phyloP scores from a whole-genome alignment of 352 stramenopile genomes.

The Pythium utonaiense region DNA sequence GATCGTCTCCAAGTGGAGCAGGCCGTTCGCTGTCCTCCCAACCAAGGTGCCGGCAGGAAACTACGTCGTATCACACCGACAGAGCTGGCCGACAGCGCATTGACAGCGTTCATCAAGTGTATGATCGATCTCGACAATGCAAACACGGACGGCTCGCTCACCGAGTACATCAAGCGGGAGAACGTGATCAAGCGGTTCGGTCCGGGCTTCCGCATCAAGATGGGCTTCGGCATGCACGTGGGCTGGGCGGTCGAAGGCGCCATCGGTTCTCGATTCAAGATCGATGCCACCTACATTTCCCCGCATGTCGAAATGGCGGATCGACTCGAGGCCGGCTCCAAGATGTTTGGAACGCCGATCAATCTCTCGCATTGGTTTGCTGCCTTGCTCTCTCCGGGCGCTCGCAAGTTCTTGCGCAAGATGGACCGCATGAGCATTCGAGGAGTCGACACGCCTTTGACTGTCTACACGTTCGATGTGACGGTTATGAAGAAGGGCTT shows the following conservation, averaged over 20 bases:
- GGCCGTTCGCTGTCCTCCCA: conserved; percentile 63
- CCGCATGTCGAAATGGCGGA: conserved; percentile 94
- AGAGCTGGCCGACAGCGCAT: conserved; percentile 90
- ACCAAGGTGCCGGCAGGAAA: conserved; percentile 58
- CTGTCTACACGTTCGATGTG: conserved; percentile 87
- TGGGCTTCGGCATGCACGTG: conserved; percentile 96
- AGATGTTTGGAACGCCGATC: conserved; percentile 87
- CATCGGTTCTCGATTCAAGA: conserved; percentile 94
- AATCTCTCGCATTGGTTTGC: conserved; percentile 86
- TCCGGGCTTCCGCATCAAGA: conserved; percentile 77
- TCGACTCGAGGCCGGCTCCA: conserved; percentile 92
- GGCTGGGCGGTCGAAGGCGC: conserved; percentile 95
- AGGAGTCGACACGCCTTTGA: conserved; percentile 76
- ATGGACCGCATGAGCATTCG: conserved; percentile 86
- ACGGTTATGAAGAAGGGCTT: conserved; percentile 78
- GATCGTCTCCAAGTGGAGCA: conserved; percentile 71
- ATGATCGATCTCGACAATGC: conserved; percentile 87
- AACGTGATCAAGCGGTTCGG: conserved; percentile 86
- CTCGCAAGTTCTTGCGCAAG: conserved; percentile 74
- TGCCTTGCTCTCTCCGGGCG: conserved; percentile 56
- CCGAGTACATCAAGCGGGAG: conserved; percentile 60
- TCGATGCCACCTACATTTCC: conserved; percentile 97
- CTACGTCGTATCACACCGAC: conserved; percentile 76
- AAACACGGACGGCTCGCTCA: conserved; percentile 70
- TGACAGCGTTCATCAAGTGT: conserved; percentile 95